phyloP scores from a whole-genome alignment of 2,329 filamentous ascomycete species.

The Diaporthe aspalathi region DNA sequence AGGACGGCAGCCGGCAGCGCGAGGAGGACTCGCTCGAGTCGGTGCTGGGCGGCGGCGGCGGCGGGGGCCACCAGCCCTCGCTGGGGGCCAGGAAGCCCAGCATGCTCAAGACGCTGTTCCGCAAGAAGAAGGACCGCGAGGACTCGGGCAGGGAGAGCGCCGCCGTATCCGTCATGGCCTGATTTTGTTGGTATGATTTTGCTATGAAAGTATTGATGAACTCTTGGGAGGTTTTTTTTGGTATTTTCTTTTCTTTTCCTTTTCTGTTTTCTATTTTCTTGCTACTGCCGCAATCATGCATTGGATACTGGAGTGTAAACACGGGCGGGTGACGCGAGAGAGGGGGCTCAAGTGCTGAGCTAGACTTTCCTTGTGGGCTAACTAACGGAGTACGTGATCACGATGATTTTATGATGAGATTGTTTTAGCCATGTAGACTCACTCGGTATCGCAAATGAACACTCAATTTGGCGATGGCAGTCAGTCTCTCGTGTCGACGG shows the following conservation, averaged over 20 bases:
- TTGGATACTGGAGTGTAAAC: conserved; percentile 22
- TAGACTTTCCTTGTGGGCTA: conserved; percentile 28
- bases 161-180: conserved; percentile 37
- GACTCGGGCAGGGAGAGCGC: conserved; percentile 43
- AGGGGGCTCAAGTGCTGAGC: conserved; percentile 25
- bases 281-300: neutral
- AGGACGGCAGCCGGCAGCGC: conserved; percentile 49
- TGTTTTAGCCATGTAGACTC: neutral
- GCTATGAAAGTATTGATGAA: neutral
- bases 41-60: conserved; percentile 49
- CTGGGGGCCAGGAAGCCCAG: conserved; percentile 58
- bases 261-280: neutral
- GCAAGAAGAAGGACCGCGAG: conserved; percentile 64
- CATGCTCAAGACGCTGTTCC: conserved; percentile 70
- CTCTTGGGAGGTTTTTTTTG: too few species aligned
- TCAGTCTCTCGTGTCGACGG: too few species aligned
- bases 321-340: neutral
- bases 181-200: neutral
- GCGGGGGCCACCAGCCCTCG: conserved; percentile 44
- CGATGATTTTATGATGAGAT: neutral
- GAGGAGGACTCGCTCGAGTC: conserved; percentile 50
- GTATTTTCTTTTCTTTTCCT: neutral
- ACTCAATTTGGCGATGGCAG: neutral
- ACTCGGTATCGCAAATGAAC: neutral
- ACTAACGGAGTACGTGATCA: conserved; percentile 4